Base-by-base conservation (phyloP, 305 asterid genomes). In the Striga hermonthica region DNA sequence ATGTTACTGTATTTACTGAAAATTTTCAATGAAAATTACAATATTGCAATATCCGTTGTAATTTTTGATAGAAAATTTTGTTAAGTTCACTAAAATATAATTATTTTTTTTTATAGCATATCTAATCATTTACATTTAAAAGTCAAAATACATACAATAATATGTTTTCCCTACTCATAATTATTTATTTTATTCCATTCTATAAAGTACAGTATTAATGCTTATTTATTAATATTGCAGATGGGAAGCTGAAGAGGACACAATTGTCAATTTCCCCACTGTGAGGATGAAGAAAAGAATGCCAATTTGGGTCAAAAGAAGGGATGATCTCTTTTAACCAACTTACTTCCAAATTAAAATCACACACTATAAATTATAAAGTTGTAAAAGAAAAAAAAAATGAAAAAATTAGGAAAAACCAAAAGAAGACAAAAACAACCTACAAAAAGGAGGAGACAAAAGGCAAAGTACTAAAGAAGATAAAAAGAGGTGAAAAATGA, bases 211-310 rank as follows among this genome's bases (percentile, higher is more conserved):
- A 41, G 9, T 41, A 4, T 6, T 6, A 1, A 41, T 41, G 7
- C 7, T 41, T 6, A 41, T 49, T 59, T 43, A n/a, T 36, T 49
- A 1, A 45, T 7, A n/a, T 4, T 48, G 57, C 64, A 91, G 98
- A 81, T 91, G 96, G 96, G 84, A 78, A 66, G 95, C 95, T n/a
- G 96, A 86, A 75, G 84, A 82, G 3, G 98, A 91, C 62, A 75
- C 85, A 40, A 82, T 91, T 40, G 34, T 86, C 70, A 82, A 86
- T 74, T 91, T 88, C 60, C 98, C 98, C 0, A 91, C 98, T 0
- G 98, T 88, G 67, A 83, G 96, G 72, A 82, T 91, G 95, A 86
- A 82, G 83, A 76, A 68, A 54, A 70, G 83, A 72, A 83, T 91
- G 98, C 96, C 96, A 1, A 77, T 91, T 48, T 70, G 90, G 94